Evolutionary conservation across 352 stramenopile species (phyloP).

Genomic region (Phytophthora colocasiae): DNA sequence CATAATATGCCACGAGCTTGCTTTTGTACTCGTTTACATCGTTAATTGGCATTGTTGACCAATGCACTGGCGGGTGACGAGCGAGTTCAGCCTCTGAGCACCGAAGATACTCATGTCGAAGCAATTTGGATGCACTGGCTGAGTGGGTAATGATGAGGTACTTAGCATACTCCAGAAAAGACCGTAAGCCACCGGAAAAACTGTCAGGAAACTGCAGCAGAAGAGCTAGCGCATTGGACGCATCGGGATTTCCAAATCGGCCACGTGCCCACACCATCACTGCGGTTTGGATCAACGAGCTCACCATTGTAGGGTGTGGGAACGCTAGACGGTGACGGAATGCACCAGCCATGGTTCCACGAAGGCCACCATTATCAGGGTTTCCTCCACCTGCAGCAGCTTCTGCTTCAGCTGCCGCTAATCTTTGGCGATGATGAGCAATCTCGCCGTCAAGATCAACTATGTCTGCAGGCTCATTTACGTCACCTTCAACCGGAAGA

Average conservation of each 20-base stretch:
- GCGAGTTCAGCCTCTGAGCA: slow-evolving; percentile 22
- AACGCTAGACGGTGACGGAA: slow-evolving; percentile 32
- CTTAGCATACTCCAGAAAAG: slow-evolving; percentile 74
- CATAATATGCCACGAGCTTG: slow-evolving; percentile 50
- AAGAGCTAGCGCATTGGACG: slow-evolving; percentile 40
- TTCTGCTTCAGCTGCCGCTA: slow-evolving; percentile 12
- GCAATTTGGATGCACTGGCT: slow-evolving; percentile 45
- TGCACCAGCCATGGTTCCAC: slow-evolving; percentile 8
- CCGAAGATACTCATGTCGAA: slow-evolving; percentile 64
- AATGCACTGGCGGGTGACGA: slow-evolving; percentile 12
- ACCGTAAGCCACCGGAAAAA: slow-evolving; percentile 52
- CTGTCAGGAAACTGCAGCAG: slow-evolving; percentile 40
- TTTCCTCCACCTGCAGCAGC: slow-evolving; percentile 7
- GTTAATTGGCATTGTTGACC: slow-evolving; percentile 25
- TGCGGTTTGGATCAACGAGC: slow-evolving; percentile 50
- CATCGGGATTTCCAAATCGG: slow-evolving; percentile 46
- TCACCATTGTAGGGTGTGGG: slow-evolving; percentile 34
- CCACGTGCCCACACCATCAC: slow-evolving; percentile 50
- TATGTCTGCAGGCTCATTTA: slow-evolving; percentile 25
- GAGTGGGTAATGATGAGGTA: slow-evolving; percentile 56
- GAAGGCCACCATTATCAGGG: slow-evolving; percentile 12
- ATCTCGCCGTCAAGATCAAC: slow-evolving; percentile 30
- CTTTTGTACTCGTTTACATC: slow-evolving; percentile 50
- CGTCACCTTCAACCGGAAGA: slow-evolving; percentile 17
- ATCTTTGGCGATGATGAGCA: slow-evolving; percentile 22